Evolutionary conservation across 306 rosid species (phyloP).

Genomic region (Ormosia semicastrata): DNA sequence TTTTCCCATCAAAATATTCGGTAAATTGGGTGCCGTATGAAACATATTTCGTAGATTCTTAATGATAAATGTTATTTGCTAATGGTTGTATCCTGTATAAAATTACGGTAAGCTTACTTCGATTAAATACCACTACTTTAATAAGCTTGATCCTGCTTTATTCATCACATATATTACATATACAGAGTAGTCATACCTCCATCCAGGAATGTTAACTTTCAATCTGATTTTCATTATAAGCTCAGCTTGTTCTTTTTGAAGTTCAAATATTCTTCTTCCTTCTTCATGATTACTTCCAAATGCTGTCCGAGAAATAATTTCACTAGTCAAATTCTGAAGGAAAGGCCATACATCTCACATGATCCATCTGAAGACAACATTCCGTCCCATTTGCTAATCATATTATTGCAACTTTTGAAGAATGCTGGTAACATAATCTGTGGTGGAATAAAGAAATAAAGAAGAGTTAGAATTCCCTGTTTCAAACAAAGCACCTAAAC

Average conservation of each 20-base stretch:
- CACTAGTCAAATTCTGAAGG: constrained; percentile 2
- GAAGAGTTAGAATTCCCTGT: neutral
- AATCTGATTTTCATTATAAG: neutral
- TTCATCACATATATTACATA: neutral
- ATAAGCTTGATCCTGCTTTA: neutral
- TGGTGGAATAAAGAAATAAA: neutral
- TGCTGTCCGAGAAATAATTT: constrained; percentile 31
- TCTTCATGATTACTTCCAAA: constrained; percentile 37
- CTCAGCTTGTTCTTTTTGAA: constrained; percentile 6
- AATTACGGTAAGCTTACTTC: neutral
- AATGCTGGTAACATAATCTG: constrained; percentile 29
- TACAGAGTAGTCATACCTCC: constrained; percentile 22
- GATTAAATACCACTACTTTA: neutral
- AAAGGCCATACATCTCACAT: constrained; percentile 8
- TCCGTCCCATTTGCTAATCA: constrained; percentile 38
- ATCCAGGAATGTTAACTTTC: constrained; percentile 21
- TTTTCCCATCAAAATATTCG: neutral
- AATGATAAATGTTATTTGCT: neutral
- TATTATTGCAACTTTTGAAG: constrained; percentile 1
- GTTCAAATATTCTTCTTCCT: constrained; percentile 37
- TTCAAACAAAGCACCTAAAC: neutral
- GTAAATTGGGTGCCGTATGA: neutral
- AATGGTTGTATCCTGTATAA: neutral
- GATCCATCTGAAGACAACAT: constrained; percentile 15
- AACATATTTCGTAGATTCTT: neutral